These are phyloP conservation scores for Termitomyces sp. DNA, from an alignment of 768 basidiomycete species.

Conservation along the genomic window DNA sequence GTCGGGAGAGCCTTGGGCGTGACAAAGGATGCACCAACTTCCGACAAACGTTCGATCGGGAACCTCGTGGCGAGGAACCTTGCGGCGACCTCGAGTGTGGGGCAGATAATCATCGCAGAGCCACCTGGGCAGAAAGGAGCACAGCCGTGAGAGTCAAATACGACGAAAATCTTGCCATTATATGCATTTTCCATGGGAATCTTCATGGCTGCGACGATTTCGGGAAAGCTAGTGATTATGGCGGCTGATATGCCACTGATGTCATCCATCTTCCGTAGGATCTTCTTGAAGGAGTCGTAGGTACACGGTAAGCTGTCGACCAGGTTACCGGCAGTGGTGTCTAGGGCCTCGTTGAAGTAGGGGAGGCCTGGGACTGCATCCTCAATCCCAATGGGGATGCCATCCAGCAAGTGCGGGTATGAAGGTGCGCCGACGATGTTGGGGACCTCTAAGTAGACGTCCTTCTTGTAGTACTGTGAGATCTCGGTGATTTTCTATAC, in stretches of 20 bases:
- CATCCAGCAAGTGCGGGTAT: background rate
- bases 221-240: background rate
- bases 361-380: background rate
- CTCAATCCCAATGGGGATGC: too few relatives aligned
- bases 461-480: background rate
- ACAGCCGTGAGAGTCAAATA: background rate
- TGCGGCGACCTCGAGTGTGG: background rate
- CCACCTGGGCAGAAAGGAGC: background rate
- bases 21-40: background rate
- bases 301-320: background rate
- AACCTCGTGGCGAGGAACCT: background rate
- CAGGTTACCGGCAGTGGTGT: too few relatives aligned
- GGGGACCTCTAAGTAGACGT: background rate
- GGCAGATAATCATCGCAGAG: background rate
- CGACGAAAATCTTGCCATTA: background rate
- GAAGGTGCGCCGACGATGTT: background rate
- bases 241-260: background rate
- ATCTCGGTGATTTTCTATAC: background rate
- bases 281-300: background rate
- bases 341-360: background rate
- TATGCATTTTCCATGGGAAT: background rate
- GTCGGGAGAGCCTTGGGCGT: background rate
- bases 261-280: background rate
- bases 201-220: background rate
- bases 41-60: background rate